Percentiles rank a stretch among this genome's conserved stretches.
These are phyloP conservation scores for Grifola frondosa DNA, from an alignment of 1,284 basidiomycete genomes.

Conservation along the genomic window DNA sequence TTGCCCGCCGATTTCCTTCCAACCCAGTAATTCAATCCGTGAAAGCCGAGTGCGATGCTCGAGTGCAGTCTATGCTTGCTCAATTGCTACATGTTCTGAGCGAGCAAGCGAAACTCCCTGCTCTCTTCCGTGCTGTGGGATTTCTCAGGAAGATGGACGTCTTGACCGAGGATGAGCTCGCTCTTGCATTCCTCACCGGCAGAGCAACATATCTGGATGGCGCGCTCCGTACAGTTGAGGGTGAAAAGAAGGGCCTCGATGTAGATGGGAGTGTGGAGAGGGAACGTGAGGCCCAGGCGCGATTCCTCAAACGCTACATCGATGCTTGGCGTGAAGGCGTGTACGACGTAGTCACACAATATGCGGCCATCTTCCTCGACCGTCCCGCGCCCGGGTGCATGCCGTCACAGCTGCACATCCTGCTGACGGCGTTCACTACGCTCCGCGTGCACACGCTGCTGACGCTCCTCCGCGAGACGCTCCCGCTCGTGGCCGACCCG, in stretches of 20 bases:
- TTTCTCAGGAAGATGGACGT: conserved; percentile 80
- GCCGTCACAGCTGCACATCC: conserved; percentile 38
- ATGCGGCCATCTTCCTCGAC: conserved; percentile 86
- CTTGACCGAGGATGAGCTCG: conserved; percentile 62
- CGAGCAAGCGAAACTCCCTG: conserved; percentile 85
- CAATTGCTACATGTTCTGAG: conserved; percentile 80
- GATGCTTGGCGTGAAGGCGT: conserved; percentile 92
- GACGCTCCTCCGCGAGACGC: conserved; percentile 48
- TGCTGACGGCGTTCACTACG: conserved; percentile 56
- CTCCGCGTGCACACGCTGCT: conserved; percentile 58
- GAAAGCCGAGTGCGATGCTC: conserved; percentile 72
- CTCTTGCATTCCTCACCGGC: conserved; percentile 67
- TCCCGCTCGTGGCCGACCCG: conserved; percentile 57
- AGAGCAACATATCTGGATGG: conserved; percentile 53
- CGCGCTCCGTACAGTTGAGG: conserved; percentile 44
- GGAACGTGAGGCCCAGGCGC: conserved; percentile 68
- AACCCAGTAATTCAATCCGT: conserved; percentile 52
- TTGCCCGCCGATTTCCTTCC: conserved; percentile 42
- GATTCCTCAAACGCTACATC: conserved; percentile 84
- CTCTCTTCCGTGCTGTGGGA: conserved; percentile 83
- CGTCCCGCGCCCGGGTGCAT: conserved; percentile 34
- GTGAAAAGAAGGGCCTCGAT: conserved; percentile 33
- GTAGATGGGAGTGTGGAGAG: conserved; percentile 39
- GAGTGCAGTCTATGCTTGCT: conserved; percentile 71
- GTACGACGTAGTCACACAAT: conserved; percentile 90